A percentile compares a stretch with the other conserved stretches of the same genome.
Conservation (phyloP, 2,329 filamentous ascomycete species). For the Colletotrichum tanaceti region DNA sequence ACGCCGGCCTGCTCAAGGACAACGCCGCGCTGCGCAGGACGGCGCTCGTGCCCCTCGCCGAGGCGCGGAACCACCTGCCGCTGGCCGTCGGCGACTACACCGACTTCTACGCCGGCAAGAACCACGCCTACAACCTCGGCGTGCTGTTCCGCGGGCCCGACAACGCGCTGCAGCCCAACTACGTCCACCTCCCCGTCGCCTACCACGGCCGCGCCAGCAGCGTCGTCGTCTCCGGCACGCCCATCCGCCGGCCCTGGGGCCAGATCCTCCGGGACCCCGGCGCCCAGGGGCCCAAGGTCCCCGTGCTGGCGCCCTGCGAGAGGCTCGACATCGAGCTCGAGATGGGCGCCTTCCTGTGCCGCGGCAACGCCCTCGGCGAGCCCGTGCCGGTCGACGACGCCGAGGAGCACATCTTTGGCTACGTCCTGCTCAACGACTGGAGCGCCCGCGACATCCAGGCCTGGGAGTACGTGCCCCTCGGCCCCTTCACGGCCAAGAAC, state of each 20-base stretch:
- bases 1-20: conserved; percentile 50
- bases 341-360: conserved; percentile 79
- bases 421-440: conserved; percentile 75
- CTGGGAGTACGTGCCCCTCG: conserved; percentile 71
- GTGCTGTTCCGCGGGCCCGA: conserved; percentile 78
- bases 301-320: conserved; percentile 69
- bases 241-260: conserved; percentile 77
- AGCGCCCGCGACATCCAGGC: conserved; percentile 71
- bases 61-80: conserved; percentile 76
- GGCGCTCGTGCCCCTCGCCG: conserved; percentile 49
- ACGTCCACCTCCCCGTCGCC: conserved; percentile 81
- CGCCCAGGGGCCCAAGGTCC: conserved; percentile 65
- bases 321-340: conserved; percentile 83
- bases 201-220: conserved; percentile 85
- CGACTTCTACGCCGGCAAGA: conserved; percentile 84
- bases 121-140: conserved; percentile 79
- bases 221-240: conserved; percentile 79
- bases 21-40: conserved; percentile 48
- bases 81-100: conserved; percentile 86
- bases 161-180: conserved; percentile 84
- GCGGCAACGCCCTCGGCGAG: conserved; percentile 72
- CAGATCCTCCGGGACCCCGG: conserved; percentile 70
- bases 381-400: conserved; percentile 75
- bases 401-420: conserved; percentile 77
- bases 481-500: conserved; percentile 72